A percentile compares a stretch with the other conserved stretches of the same genome.
These are phyloP conservation scores for Coprinellus micaceus DNA, from an alignment of 768 basidiomycete genomes.

Conservation along the genomic window DNA sequence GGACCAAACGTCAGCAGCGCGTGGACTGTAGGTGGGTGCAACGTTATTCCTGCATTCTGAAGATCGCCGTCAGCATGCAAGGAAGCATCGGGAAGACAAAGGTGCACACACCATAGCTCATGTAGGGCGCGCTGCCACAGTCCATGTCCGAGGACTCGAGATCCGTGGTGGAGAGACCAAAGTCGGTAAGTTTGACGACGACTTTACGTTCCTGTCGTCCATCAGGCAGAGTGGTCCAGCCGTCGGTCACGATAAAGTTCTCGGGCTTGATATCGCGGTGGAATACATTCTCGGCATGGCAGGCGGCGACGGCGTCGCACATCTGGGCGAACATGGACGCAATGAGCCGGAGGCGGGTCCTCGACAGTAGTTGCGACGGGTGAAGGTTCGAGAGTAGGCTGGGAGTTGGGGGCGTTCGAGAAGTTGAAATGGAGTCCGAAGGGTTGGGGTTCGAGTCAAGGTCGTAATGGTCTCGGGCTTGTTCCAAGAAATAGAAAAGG, in stretches of 20 bases:
- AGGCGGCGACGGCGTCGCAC: constrained; percentile 95
- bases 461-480: constrained; percentile 84
- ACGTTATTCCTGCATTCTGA: constrained; percentile 97
- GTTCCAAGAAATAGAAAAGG: constrained; percentile 97
- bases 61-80: constrained; percentile 13
- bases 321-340: constrained; percentile 98
- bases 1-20: constrained; percentile 97
- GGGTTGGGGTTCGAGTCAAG: constrained; percentile 35
- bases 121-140: constrained; percentile 97
- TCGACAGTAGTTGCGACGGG: constrained; percentile 78
- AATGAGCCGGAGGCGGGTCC: constrained; percentile 86
- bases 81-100: neutral
- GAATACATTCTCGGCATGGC: constrained; percentile 86
- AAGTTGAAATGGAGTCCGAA: constrained; percentile 39
- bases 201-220: constrained; percentile 78
- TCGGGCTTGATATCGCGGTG: constrained; percentile 99
- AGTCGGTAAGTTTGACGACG: constrained; percentile 94
- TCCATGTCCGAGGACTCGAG: constrained; percentile 91
- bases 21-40: constrained; percentile 89
- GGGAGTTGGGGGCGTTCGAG: constrained; percentile 88
- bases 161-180: constrained; percentile 91
- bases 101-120: constrained; percentile 81
- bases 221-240: constrained; percentile 49
- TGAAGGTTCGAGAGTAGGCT: constrained; percentile 82
- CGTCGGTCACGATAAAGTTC: constrained; percentile 95